These are phyloP conservation scores for Ceratobasidium sp. DNA, from an alignment of 1,284 basidiomycete species.

Conservation along the genomic window DNA sequence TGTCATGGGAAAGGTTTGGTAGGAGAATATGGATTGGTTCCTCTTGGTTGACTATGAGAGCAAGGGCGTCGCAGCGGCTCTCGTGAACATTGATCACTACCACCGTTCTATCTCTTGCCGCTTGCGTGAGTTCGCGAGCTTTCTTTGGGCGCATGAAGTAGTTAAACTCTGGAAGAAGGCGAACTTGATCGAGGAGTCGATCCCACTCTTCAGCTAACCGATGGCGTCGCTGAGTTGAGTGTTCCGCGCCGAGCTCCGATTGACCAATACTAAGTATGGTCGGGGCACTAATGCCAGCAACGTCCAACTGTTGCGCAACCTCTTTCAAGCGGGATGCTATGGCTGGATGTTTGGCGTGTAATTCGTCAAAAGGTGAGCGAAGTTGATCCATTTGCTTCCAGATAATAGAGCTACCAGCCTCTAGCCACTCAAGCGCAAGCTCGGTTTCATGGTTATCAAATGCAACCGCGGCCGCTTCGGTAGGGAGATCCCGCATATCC, in stretches of 20 bases:
- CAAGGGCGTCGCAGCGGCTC: neutral
- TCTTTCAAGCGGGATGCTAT: neutral
- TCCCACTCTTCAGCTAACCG: neutral
- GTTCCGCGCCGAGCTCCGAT: neutral
- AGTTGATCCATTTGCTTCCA: slow-evolving; percentile 15
- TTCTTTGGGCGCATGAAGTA: neutral
- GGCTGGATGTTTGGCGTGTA: neutral
- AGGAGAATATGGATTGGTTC: neutral
- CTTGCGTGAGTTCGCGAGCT: neutral
- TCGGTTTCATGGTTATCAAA: neutral
- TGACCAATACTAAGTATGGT: no score
- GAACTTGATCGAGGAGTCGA: neutral
- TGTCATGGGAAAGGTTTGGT: neutral
- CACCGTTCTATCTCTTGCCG: neutral
- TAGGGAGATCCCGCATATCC: neutral
- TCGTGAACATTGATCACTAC: neutral
- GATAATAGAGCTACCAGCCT: slow-evolving; percentile 9
- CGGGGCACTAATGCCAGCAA: no score
- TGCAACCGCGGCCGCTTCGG: neutral
- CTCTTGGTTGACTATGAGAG: neutral
- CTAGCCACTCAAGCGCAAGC: slow-evolving; percentile 21
- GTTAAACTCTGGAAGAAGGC: neutral
- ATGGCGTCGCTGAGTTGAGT: neutral
- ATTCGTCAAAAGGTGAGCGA: slow-evolving; percentile 9
- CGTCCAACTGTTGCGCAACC: neutral